Base-by-base conservation (phyloP, 2,329 filamentous ascomycete genomes). In the Didymella keratinophila region DNA sequence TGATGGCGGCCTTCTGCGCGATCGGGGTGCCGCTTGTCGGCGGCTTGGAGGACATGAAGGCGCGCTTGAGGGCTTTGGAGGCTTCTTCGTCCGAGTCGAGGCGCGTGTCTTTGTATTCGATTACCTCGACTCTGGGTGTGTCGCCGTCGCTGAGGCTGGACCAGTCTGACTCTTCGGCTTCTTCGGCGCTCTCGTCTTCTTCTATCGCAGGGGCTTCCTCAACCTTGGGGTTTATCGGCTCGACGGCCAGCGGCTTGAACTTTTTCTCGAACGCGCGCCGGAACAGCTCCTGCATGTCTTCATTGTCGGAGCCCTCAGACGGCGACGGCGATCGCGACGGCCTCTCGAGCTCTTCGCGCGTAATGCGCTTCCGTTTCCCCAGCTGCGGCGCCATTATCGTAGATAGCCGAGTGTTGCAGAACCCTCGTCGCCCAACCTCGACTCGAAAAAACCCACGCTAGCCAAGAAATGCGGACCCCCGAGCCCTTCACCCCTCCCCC, bases 181-280 rank as follows among this genome's bases (percentile, higher is more conserved):
- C 80, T 1, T 76, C 72, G 0, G 75, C 67, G 18, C 75, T 69
- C 10, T 66, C 68, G 11, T 71, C 70, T 2, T 76, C 71, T 0
- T 75, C 68, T 9, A 65, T 54, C 30, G 75, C 69, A 8, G 68
- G 67, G 4, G 68, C 60, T 12, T 68, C 58, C 16, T 76, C 71
- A 2, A 61, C 36, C 47, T 67, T 70, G 21, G 56, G 50, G 59
- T 62, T 73, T 54, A 76, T 71, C 3, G 77, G 74, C 39, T 71
- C 70, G 16, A 67, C 59, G 11, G 82, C 82, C 37, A 97, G 76
- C 9, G 94, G 92, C 73, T 87, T 86, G 80, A 97, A 98, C 72
- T 90, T 88, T 27, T 91, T 86, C 78, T 97, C 95, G 73, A 98
- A 98, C 73, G 94, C 90, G 67, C 86, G 87, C 57, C 88, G 87